These are phyloP conservation scores for Erucastrum elatum DNA, from an alignment of 345 rosid genomes.

Conservation along the genomic window DNA sequence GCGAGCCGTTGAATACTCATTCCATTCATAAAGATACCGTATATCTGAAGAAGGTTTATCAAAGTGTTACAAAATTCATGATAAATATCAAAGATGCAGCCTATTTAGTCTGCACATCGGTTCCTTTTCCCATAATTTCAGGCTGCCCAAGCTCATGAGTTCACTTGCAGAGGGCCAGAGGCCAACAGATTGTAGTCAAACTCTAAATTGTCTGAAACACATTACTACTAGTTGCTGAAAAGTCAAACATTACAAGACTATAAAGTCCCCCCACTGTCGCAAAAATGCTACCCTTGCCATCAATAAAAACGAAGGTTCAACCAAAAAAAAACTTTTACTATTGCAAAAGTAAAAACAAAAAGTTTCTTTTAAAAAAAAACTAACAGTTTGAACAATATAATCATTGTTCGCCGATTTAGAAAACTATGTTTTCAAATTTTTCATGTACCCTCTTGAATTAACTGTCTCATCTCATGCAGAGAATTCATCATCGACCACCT, in stretches of 20 bases:
- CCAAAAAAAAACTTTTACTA: too few species aligned
- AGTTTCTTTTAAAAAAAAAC: too few species aligned
- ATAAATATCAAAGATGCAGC: too few species aligned
- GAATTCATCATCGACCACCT: not conserved
- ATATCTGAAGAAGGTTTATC: too few species aligned
- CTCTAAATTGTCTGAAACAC: not conserved
- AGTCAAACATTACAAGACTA: not conserved
- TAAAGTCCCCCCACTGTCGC: not conserved
- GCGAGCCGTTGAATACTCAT: too few species aligned
- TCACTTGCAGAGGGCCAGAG: not conserved
- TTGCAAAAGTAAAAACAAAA: too few species aligned
- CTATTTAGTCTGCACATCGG: too few species aligned
- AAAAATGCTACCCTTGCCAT: too few species aligned
- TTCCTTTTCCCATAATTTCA: not conserved
- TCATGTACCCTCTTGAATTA: conserved; percentile 10
- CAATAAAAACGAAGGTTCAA: too few species aligned
- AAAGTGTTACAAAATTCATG: too few species aligned
- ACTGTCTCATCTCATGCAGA: conserved; percentile 7
- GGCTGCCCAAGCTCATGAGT: not conserved
- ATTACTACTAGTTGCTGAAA: not conserved
- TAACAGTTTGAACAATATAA: not conserved
- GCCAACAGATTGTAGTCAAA: not conserved
- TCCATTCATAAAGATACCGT: too few species aligned
- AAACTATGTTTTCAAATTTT: conserved; percentile 14
- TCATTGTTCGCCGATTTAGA: not conserved